phyloP scores from a whole-genome alignment of 169 alveolate genomes.

The Plasmodium reichenowi region DNA sequence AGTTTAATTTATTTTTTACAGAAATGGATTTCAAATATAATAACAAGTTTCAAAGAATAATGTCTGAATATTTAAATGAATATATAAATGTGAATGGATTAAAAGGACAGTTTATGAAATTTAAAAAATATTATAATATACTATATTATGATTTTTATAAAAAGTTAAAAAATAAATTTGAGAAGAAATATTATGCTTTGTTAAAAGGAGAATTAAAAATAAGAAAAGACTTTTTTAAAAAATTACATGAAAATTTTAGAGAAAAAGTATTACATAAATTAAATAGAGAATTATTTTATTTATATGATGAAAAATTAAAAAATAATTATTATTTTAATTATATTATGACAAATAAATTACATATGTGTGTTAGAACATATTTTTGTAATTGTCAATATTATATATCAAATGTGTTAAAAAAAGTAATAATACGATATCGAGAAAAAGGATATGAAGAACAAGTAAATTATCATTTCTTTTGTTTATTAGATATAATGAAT shows the following conservation, averaged over 20 bases:
- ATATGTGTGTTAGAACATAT: slow-evolving; percentile 13
- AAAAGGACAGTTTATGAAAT: not conserved
- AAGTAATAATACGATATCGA: not conserved
- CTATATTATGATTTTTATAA: slow-evolving; percentile 1
- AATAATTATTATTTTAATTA: slow-evolving; percentile 36
- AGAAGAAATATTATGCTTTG: slow-evolving; percentile 5
- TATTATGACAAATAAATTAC: slow-evolving; percentile 17
- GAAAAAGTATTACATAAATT: slow-evolving; percentile 13
- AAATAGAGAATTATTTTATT: slow-evolving; percentile 23
- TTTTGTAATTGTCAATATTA: slow-evolving; percentile 16
- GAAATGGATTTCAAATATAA: not conserved
- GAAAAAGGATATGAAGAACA: slow-evolving; percentile 16
- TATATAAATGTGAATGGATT: not conserved
- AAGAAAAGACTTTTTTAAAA: slow-evolving; percentile 9
- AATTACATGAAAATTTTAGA: not conserved
- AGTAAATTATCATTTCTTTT: not conserved
- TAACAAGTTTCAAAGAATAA: not conserved
- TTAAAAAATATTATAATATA: not conserved
- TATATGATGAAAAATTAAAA: slow-evolving; percentile 33
- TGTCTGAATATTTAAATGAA: not conserved
- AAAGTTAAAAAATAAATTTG: slow-evolving; percentile 10
- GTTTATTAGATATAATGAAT: not conserved
- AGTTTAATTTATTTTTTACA: not conserved
- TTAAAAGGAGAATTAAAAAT: not conserved
- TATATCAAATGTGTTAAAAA: not conserved